Evolutionary conservation across 2,329 filamentous ascomycete species (phyloP).

Genomic region (Coniochaeta prunicola): DNA sequence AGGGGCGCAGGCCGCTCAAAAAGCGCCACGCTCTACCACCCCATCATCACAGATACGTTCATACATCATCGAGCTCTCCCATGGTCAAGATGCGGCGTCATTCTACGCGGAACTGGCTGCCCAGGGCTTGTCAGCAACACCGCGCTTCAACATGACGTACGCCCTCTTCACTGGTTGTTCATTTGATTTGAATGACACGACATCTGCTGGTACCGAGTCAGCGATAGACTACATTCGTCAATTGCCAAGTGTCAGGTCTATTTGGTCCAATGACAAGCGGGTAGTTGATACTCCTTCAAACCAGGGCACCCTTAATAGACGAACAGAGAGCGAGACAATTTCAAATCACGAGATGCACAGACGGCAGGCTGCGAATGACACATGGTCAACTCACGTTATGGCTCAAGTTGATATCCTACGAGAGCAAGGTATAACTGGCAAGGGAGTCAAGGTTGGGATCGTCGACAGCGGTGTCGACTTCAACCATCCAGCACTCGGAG

Average conservation of each 20-base stretch:
- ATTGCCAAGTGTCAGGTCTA: conserved; percentile 14
- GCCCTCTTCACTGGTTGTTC: conserved; percentile 8
- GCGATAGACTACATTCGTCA: background rate
- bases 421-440: conserved; percentile 33
- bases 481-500: conserved; percentile 41
- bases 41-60: background rate
- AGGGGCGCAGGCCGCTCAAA: background rate
- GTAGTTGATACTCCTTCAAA: background rate
- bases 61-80: conserved; percentile 1
- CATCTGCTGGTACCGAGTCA: background rate
- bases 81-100: conserved; percentile 7
- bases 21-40: background rate
- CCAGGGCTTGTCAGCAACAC: conserved; percentile 7
- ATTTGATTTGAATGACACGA: conserved; percentile 5
- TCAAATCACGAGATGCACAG: background rate
- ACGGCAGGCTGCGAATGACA: conserved; percentile 6
- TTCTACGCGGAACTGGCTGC: conserved; percentile 12
- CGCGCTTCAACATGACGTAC: conserved; percentile 9
- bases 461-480: conserved; percentile 39
- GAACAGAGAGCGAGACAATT: background rate
- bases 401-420: conserved; percentile 32
- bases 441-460: conserved; percentile 34
- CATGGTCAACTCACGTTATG: conserved; percentile 20
- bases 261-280: conserved; percentile 18
- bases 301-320: background rate